These are phyloP conservation scores for Hondaea fermentalgiana DNA, from an alignment of 108 stramenopile species.

Conservation along the genomic window DNA sequence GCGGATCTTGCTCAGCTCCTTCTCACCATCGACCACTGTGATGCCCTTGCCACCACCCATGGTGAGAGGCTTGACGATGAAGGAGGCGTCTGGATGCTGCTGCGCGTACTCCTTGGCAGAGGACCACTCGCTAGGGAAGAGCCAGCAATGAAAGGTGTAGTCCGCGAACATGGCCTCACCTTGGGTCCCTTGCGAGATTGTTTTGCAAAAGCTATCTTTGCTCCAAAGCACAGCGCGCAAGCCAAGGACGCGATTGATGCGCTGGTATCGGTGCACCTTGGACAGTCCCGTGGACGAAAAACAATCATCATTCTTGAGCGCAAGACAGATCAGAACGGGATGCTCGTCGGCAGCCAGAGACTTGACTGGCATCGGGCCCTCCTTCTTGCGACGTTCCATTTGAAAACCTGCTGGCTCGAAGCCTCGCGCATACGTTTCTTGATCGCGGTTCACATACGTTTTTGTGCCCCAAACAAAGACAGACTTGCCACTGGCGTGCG, in stretches of 20 bases:
- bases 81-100: background rate
- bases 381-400: background rate
- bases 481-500: background rate
- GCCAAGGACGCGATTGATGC: background rate
- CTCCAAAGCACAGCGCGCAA: conserved; percentile 12
- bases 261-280: background rate
- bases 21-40: background rate
- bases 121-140: background rate
- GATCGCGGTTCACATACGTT: background rate
- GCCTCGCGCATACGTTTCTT: background rate
- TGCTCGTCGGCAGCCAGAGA: background rate
- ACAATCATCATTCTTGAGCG: conserved; percentile 11
- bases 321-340: background rate
- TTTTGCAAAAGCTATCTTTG: conserved; percentile 12
- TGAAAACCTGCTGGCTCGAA: background rate
- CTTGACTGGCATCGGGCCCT: background rate
- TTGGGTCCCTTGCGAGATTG: background rate
- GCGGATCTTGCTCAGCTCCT: background rate
- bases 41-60: conserved; percentile 15
- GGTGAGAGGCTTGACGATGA: conserved; percentile 8
- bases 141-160: conserved; percentile 13
- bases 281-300: background rate
- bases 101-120: background rate
- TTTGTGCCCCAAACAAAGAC: background rate
- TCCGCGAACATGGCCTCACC: conserved; percentile 13